A percentile compares a stretch with the other conserved stretches of the same genome.
Conservation (phyloP, 148 eudicot genomes). For the Amaranthus hypochondriacus region DNA sequence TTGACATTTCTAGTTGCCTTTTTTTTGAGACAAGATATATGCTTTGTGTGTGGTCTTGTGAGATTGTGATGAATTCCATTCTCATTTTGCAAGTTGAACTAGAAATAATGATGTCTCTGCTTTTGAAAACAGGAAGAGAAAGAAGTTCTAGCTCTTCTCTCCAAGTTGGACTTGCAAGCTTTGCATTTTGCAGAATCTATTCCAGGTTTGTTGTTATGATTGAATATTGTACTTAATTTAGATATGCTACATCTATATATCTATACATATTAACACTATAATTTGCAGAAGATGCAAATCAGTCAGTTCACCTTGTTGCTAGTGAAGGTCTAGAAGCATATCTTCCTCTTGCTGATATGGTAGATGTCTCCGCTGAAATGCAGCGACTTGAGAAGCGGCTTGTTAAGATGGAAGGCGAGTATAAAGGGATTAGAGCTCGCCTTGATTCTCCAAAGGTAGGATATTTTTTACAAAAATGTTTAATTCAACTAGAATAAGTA, state of each 20-base stretch:
- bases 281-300: slow-evolving; percentile 68
- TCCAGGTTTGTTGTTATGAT: slow-evolving; percentile 48
- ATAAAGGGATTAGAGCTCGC: slow-evolving; percentile 70
- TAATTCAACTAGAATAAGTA: too few species aligned
- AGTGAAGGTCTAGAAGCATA: slow-evolving; percentile 98
- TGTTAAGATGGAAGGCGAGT: slow-evolving; percentile 80
- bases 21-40: neutral
- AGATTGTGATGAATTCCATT: neutral
- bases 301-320: slow-evolving; percentile 92
- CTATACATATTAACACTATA: slow-evolving; percentile 5
- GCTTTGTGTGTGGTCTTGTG: neutral
- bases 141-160: slow-evolving; percentile 86
- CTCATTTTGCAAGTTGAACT: neutral
- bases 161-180: slow-evolving; percentile 72
- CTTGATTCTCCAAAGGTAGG: slow-evolving; percentile 69
- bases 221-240: neutral
- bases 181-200: slow-evolving; percentile 56
- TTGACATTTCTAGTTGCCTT: too few species aligned
- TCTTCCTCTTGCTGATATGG: slow-evolving; percentile 95
- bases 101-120: neutral
- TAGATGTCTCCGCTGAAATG: slow-evolving; percentile 87
- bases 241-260: neutral
- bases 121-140: slow-evolving; percentile 66
- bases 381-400: slow-evolving; percentile 84
- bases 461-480: neutral